Evolutionary conservation across 2,329 filamentous ascomycete species (phyloP), one percentile per base, ranked within the genome.

Genomic region (Pseudogymnoascus sp.): DNA sequence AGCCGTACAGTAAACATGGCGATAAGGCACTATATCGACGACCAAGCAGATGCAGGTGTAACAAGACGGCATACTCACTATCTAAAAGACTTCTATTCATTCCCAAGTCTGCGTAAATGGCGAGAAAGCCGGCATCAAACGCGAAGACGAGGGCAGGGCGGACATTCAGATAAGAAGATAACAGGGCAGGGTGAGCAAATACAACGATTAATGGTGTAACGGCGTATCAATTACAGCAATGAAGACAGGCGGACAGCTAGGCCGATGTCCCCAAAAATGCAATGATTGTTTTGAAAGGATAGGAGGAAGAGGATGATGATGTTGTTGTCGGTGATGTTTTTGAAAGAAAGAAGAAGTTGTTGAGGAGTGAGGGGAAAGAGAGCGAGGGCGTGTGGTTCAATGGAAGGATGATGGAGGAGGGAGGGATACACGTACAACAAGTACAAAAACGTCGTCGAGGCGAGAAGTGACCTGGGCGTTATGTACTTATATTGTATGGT

Each of bases 191-290:
- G 16, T 31, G 28, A 56, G n/a, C 50, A 56, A 35, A 35, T 56
- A 56, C 50, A 56, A 10, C 50, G 50, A 56, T 56, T 56, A 56
- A 56, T 56, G 50, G 50, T 56, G 50, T 33, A 56, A 56, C 50
- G 50, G 28, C 28, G 50, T 33, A 56, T 56, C 50, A 56, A 56
- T 56, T 56, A 56, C 28, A 56, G 11, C 50, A 22, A 28, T 28
- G 50, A 28, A 33, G 50, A 56, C n/a, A 33, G 26, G 26, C 28
- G 10, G 26, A 19, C 50, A 56, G 50, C n/a, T 33, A 33, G 50
- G 28, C 50, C 7, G 50, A 56, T 56, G 50, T n/a, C n/a, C n/a
- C 50, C 24, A 56, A 28, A 31, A 33, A 33, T 28, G 28, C 6
- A 56, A 19, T 56, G 50, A 33, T 46, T 46, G 22, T 7, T 14